Percentiles rank a stretch among this genome's conserved stretches.
These are phyloP conservation scores for Oehlia diaphana DNA, from an alignment of 192 early-diverging fungal genomes.

Conservation along the genomic window DNA sequence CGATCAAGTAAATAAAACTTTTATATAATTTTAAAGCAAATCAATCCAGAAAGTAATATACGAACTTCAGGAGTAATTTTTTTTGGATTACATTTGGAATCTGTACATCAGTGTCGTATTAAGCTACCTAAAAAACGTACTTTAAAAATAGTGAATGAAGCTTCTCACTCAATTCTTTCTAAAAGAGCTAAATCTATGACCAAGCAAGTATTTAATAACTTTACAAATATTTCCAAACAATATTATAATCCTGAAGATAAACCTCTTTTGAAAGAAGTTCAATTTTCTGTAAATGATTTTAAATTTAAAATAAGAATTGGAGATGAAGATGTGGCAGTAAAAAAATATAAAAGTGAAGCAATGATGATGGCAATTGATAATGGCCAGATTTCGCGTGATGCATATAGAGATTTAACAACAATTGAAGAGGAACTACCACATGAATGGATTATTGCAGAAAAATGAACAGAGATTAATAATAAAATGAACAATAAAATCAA, in stretches of 20 bases:
- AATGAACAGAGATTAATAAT: too few species aligned
- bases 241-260: neutral
- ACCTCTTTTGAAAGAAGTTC: neutral
- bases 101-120: neutral
- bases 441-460: too few species aligned
- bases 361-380: too few species aligned
- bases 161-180: neutral
- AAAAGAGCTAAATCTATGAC: neutral
- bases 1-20: neutral
- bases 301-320: neutral
- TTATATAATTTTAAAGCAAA: neutral
- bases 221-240: neutral
- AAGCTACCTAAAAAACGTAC: neutral
- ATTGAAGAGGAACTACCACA: too few species aligned
- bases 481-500: too few species aligned
- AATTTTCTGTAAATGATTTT: constrained; percentile 1
- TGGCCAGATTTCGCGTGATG: too few species aligned
- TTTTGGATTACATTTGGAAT: neutral
- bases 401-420: too few species aligned
- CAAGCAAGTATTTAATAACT: neutral
- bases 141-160: neutral
- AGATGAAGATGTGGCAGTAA: too few species aligned
- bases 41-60: neutral
- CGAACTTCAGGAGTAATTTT: neutral
- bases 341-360: too few species aligned